Evolutionary conservation across 2,329 filamentous ascomycete genomes (phyloP).

Genomic region (Fusarium sp.): DNA sequence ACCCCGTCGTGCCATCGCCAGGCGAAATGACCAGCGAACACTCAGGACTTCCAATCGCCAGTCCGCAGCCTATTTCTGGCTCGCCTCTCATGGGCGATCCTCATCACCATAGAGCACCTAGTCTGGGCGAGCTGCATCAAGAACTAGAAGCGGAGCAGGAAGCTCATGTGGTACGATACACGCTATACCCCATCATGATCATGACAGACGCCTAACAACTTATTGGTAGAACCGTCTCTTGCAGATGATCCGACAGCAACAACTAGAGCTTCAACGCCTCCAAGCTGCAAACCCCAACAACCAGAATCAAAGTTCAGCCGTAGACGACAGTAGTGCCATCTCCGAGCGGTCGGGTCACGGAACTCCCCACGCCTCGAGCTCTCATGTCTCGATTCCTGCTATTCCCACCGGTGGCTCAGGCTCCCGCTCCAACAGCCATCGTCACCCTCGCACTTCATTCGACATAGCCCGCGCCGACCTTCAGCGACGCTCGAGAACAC

Average conservation of each 20-base stretch:
- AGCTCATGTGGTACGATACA: constrained; percentile 73
- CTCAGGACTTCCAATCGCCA: constrained; percentile 49
- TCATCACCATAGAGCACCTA: constrained; percentile 75
- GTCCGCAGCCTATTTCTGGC: constrained; percentile 61
- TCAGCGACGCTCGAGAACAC: constrained; percentile 68
- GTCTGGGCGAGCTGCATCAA: constrained; percentile 81
- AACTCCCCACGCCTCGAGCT: constrained; percentile 52
- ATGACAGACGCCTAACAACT: constrained; percentile 21
- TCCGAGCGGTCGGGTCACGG: constrained; percentile 60
- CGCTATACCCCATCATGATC: constrained; percentile 17
- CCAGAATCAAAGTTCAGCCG: constrained; percentile 53
- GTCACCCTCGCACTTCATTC: constrained; percentile 68
- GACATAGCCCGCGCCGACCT: constrained; percentile 69
- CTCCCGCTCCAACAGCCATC: constrained; percentile 64
- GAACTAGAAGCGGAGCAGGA: constrained; percentile 84
- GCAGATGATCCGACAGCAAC: constrained; percentile 80
- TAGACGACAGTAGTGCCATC: constrained; percentile 61
- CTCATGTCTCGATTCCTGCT: constrained; percentile 51
- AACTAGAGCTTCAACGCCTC: constrained; percentile 74
- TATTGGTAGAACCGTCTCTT: constrained; percentile 75
- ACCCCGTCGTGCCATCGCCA: constrained; percentile 74
- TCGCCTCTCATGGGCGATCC: constrained; percentile 66
- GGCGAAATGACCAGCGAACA: constrained; percentile 73
- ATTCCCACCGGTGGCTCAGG: constrained; percentile 56
- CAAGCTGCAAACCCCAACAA: constrained; percentile 58